Percentiles rank a stretch among this genome's conserved stretches.
phyloP scores from a whole-genome alignment of 805 yeast species.

The Metschnikowia shivogae region DNA sequence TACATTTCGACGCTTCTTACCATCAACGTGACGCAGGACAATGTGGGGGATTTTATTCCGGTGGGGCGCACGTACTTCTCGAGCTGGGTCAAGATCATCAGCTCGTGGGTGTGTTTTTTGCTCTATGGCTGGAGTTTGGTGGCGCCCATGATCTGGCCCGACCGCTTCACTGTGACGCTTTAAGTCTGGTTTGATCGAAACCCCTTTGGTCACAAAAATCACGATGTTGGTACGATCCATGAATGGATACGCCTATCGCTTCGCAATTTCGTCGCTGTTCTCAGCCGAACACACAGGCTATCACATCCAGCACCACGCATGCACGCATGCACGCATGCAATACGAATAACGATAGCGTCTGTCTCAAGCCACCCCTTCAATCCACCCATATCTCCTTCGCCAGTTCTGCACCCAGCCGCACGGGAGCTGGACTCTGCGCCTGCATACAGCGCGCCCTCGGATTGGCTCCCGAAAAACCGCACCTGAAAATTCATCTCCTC shows the following conservation, averaged over 20 bases:
- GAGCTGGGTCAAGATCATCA: constrained; percentile 87
- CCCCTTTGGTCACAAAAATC: no score
- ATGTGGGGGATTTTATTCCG: constrained; percentile 85
- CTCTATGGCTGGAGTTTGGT: constrained; percentile 86
- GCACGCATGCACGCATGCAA: no score
- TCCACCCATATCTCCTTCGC: no score
- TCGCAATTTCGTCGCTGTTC: not conserved
- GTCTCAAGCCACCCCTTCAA: no score
- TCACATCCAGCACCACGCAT: no score
- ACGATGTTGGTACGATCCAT: no score
- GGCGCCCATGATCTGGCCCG: constrained; percentile 91
- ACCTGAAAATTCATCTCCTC: not conserved
- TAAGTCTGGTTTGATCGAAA: not conserved
- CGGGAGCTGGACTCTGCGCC: not conserved
- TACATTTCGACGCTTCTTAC: constrained; percentile 93
- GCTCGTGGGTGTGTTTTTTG: constrained; percentile 87
- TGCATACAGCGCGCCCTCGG: constrained; percentile 6
- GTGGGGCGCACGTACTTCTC: constrained; percentile 96
- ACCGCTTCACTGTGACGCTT: constrained; percentile 50
- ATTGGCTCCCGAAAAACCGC: constrained; percentile 9
- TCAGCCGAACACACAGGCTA: no score
- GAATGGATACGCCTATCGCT: no score
- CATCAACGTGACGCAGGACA: constrained; percentile 81
- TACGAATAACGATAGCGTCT: no score
- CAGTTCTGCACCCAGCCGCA: no score